Evolutionary conservation across 2,329 filamentous ascomycete species (phyloP), one percentile per base, ranked within the genome.

Genomic region (Clonostachys byssicola): DNA sequence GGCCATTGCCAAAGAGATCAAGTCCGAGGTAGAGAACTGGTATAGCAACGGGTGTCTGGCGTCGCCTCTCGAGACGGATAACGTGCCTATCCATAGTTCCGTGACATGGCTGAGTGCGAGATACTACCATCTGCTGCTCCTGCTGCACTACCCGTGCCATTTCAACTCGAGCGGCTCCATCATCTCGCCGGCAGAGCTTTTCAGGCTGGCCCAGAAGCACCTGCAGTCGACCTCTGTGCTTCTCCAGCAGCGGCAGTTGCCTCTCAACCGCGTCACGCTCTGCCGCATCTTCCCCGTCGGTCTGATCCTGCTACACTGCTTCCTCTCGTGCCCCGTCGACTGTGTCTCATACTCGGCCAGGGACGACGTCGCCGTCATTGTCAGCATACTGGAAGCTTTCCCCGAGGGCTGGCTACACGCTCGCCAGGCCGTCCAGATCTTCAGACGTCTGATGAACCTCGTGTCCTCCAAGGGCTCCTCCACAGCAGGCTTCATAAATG

Each of bases 31-130:
- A 17, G 70, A 73, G 46, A 64, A 72, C 49, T 73, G 71, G 70
- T 73, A 73, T 49, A 72, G 66, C 47, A 68, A 64, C 35, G 71
- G 70, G 1, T 74, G 68, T 43, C 62, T 74, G 5, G 60, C 73
- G 47, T 70, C 67, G 7, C 67, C 67, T 2, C 59, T 65, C 42
- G 68, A 73, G 43, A 59, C 65, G 2, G 70, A 73, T 49, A 71
- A 72, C 43, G 56, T 73, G 5, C 67, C 70, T 13, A 71, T 73
- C 16, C 71, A 73, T 49, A 72, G 62, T 48, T 70, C 68, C 3
- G 63, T 73, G 36, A 66, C 68, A 3, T 73, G 70, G 71, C 47
- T 71, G 14, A 68, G 64, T 34, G 66, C 66, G 0, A 59, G 68
- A 5, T 73, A 72, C 55, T 71, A 73, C 47, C 67, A 71, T 45